Percentiles rank a stretch among this genome's conserved stretches.
Conservation (phyloP, 2,329 filamentous ascomycete genomes). For the Claviceps monticola region DNA sequence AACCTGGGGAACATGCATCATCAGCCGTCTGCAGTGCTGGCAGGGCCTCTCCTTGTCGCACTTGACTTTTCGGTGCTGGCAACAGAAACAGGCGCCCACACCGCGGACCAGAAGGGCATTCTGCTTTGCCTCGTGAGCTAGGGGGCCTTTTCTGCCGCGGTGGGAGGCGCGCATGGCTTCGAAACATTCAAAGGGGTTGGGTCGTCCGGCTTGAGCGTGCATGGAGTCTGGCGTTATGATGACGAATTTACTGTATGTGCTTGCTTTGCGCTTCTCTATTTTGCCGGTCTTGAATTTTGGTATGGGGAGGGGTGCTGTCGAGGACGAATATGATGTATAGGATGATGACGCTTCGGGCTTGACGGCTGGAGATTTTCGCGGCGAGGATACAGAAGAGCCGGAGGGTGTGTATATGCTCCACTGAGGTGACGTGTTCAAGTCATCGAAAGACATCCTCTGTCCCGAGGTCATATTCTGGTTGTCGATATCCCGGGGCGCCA, state of each 20-base stretch:
- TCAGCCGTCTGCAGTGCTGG: conserved; percentile 41
- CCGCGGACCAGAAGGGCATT: conserved; percentile 40
- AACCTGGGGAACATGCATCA: conserved; percentile 34
- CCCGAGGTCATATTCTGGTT: conserved; percentile 17
- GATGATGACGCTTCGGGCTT: conserved; percentile 11
- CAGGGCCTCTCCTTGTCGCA: conserved; percentile 43
- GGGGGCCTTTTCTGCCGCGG: conserved; percentile 40
- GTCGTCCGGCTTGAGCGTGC: conserved; percentile 33
- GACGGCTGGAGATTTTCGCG: conserved; percentile 15
- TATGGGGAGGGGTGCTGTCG: conserved; percentile 20
- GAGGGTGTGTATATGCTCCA: conserved; percentile 7
- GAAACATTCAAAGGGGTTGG: conserved; percentile 41
- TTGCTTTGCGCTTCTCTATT: conserved; percentile 16
- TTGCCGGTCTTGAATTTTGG: conserved; percentile 29
- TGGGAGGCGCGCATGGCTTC: conserved; percentile 38
- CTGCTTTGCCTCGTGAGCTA: conserved; percentile 40
- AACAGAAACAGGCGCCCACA: conserved; percentile 44
- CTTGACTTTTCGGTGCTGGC: conserved; percentile 44
- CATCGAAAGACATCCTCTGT: conserved; percentile 25
- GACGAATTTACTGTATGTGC: conserved; percentile 31
- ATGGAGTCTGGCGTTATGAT: conserved; percentile 42
- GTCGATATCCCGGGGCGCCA: conserved; percentile 28
- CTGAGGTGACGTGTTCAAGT: conserved; percentile 21
- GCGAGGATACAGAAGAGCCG: conserved; percentile 14
- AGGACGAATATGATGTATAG: conserved; percentile 1